These are phyloP conservation scores for Trichoderma gracile DNA, from an alignment of 2,329 filamentous ascomycete species.

Conservation along the genomic window DNA sequence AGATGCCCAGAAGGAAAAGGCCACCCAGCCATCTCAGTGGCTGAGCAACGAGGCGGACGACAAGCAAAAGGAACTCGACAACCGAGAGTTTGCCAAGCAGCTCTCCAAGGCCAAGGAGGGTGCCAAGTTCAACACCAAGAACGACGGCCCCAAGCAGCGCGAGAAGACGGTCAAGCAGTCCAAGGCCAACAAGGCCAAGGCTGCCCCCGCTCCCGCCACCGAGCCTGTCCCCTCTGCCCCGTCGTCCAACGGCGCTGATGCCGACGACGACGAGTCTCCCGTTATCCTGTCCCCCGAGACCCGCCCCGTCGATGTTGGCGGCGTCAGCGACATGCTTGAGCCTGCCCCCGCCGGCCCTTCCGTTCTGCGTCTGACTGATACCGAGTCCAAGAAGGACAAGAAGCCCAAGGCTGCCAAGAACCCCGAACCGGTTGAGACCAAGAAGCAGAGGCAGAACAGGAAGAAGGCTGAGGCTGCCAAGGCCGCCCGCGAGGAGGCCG, in stretches of 20 bases:
- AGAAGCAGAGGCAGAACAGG: conserved; percentile 94
- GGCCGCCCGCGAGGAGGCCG: conserved; percentile 71
- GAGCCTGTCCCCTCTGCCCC: conserved; percentile 45
- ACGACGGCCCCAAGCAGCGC: conserved; percentile 62
- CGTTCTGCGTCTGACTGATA: conserved; percentile 74
- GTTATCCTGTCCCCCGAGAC: conserved; percentile 50
- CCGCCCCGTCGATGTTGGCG: conserved; percentile 59
- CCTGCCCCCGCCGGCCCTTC: conserved; percentile 65
- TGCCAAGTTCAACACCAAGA: conserved; percentile 56
- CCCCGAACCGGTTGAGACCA: conserved; percentile 72
- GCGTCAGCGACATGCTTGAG: conserved; percentile 92
- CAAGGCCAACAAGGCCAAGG: conserved; percentile 54
- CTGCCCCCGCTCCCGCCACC: conserved; percentile 46
- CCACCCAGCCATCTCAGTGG: conserved; percentile 33
- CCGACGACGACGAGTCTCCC: conserved; percentile 72
- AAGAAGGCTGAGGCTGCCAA: conserved; percentile 84
- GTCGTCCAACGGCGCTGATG: conserved; percentile 72
- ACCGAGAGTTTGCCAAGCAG: conserved; percentile 75
- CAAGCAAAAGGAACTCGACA: conserved; percentile 62
- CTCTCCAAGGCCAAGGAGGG: conserved; percentile 71
- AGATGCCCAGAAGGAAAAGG: conserved; percentile 35
- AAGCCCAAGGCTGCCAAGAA: conserved; percentile 64
- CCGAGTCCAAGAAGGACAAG: conserved; percentile 63
- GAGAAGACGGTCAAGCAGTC: conserved; percentile 71
- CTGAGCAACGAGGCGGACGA: conserved; percentile 36